Evolutionary conservation across 352 stramenopile genomes (phyloP).

Genomic region (Hyphochytrium catenoides): DNA sequence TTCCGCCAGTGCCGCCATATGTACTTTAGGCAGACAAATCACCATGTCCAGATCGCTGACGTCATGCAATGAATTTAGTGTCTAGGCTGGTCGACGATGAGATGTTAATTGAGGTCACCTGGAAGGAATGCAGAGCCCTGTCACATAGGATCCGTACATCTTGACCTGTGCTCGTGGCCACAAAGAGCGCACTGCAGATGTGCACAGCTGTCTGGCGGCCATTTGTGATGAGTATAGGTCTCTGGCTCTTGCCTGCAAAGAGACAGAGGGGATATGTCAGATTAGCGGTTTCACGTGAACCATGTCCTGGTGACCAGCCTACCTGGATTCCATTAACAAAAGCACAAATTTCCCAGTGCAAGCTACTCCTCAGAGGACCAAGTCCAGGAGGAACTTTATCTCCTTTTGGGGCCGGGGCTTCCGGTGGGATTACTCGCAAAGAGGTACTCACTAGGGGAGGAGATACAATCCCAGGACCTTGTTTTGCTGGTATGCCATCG

Average conservation of each 20-base stretch:
- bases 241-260: slow-evolving; percentile 33
- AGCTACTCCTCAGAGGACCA: slow-evolving; percentile 47
- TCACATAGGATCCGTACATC: slow-evolving; percentile 89
- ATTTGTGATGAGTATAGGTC: slow-evolving; percentile 35
- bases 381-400: slow-evolving; percentile 48
- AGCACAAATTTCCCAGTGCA: slow-evolving; percentile 64
- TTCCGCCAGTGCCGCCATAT: slow-evolving; percentile 71
- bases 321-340: slow-evolving; percentile 52
- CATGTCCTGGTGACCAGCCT: too few relatives aligned
- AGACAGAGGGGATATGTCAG: too few relatives aligned
- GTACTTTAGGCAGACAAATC: slow-evolving; percentile 91
- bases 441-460: slow-evolving; percentile 7
- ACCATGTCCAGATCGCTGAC: slow-evolving; percentile 86
- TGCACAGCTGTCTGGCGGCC: slow-evolving; percentile 41
- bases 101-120: slow-evolving; percentile 14
- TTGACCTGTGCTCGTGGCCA: slow-evolving; percentile 88
- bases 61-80: not conserved
- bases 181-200: slow-evolving; percentile 50
- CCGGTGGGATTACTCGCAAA: slow-evolving; percentile 13
- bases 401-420: slow-evolving; percentile 19
- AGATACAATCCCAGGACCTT: not conserved
- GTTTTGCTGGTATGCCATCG: not conserved
- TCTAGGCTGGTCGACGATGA: not conserved
- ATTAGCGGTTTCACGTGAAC: too few relatives aligned
- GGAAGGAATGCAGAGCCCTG: slow-evolving; percentile 76